A percentile compares a stretch with the other conserved stretches of the same genome.
Evolutionary conservation across 352 stramenopile species (phyloP).

Genomic region (Phytophthora sojae): DNA sequence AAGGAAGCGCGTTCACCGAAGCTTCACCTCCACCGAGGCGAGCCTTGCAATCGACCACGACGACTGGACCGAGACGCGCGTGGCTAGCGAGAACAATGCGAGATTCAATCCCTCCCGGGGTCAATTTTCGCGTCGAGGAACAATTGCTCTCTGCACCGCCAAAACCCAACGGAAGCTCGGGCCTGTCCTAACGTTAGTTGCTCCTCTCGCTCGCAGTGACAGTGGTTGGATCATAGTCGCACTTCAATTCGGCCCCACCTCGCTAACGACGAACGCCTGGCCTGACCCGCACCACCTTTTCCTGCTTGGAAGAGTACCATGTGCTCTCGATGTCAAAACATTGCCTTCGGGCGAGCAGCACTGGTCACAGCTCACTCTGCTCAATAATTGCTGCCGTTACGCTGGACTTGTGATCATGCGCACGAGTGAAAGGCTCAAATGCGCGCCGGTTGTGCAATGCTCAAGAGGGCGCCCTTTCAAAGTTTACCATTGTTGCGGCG

Average conservation of each 20-base stretch:
- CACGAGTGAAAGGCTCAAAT: conserved; percentile 28
- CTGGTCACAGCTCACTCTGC: conserved; percentile 6
- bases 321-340: background rate
- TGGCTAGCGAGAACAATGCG: too few species aligned
- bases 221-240: conserved; percentile 13
- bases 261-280: background rate
- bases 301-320: background rate
- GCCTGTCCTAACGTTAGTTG: too few species aligned
- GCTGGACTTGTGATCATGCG: conserved; percentile 5
- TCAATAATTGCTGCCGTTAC: conserved; percentile 32
- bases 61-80: conserved; percentile 3
- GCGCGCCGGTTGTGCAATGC: conserved; percentile 17
- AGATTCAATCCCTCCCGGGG: background rate
- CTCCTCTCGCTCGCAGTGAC: too few species aligned
- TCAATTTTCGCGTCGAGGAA: conserved; percentile 14
- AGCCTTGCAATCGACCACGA: background rate
- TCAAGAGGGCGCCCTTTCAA: background rate
- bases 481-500: background rate
- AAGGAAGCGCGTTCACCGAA: conserved; percentile 34
- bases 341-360: conserved; percentile 1
- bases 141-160: conserved; percentile 11
- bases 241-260: background rate
- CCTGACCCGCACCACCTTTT: background rate
- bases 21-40: conserved; percentile 24
- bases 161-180: background rate